phyloP scores from a whole-genome alignment of 805 yeast species.

The Pichia gijzeniarum region DNA sequence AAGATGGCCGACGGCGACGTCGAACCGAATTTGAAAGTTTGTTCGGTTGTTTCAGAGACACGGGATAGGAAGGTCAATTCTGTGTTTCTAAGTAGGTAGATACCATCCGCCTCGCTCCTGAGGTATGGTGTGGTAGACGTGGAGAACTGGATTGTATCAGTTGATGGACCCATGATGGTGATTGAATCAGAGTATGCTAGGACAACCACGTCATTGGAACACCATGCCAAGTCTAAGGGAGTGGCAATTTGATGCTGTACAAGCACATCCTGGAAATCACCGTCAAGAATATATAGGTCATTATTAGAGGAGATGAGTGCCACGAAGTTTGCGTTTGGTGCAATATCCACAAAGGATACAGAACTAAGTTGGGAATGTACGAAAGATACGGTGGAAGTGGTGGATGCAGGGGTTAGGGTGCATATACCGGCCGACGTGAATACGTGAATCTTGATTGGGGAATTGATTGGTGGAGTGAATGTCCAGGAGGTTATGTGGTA shows the following conservation, averaged over 20 bases:
- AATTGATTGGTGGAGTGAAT: neutral
- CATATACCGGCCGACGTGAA: conserved; percentile 6
- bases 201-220: conserved; percentile 77
- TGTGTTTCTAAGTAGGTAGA: conserved; percentile 54
- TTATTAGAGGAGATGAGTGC: neutral
- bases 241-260: conserved; percentile 1
- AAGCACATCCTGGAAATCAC: neutral
- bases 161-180: conserved; percentile 65
- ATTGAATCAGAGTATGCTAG: conserved; percentile 54
- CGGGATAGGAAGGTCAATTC: conserved; percentile 56
- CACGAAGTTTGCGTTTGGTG: conserved; percentile 10
- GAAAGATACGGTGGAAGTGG: neutral
- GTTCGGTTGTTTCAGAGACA: conserved; percentile 51
- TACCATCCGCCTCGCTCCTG: conserved; percentile 59
- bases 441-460: neutral
- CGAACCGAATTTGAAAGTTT: conserved; percentile 77
- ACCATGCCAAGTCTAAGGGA: conserved; percentile 53
- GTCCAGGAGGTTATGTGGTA: conserved; percentile 10
- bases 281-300: conserved; percentile 6
- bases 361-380: neutral
- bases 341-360: conserved; percentile 3
- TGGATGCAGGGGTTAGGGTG: neutral
- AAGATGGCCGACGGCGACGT: conserved; percentile 76
- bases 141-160: conserved; percentile 49
- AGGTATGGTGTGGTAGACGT: conserved; percentile 38